Conservation (phyloP, 352 stramenopile genomes). For the Peronospora tabacina region DNA sequence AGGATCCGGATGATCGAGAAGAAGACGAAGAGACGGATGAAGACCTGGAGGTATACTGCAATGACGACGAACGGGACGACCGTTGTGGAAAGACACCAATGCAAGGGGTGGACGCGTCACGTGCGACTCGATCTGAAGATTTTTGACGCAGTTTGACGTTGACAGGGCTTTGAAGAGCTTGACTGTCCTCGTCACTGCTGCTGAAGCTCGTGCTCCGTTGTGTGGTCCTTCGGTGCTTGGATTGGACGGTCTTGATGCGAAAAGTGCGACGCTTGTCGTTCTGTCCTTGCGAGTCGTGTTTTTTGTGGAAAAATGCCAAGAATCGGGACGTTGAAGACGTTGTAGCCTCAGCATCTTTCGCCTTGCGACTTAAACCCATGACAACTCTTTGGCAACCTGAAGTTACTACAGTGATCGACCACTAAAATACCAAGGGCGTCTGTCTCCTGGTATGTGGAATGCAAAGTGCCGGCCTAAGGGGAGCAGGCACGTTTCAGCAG, state of each 20-base stretch:
- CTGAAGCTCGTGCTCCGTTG: slow-evolving; percentile 19
- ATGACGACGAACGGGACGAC: slow-evolving; percentile 27
- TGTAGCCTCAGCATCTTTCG: slow-evolving; percentile 15
- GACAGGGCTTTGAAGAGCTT: background rate
- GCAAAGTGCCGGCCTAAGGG: slow-evolving; percentile 2
- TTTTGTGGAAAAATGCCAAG: slow-evolving; percentile 31
- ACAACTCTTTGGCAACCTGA: background rate
- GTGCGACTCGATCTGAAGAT: slow-evolving; percentile 32
- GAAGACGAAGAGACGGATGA: slow-evolving; percentile 21
- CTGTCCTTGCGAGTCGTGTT: slow-evolving; percentile 3
- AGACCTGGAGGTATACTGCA: slow-evolving; percentile 23
- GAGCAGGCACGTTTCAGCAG: slow-evolving; percentile 6
- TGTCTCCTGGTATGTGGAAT: slow-evolving; percentile 4
- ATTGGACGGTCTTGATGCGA: slow-evolving; percentile 7
- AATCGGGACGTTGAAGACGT: slow-evolving; percentile 15
- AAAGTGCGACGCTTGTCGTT: slow-evolving; percentile 2
- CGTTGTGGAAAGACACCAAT: slow-evolving; percentile 28
- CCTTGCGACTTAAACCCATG: slow-evolving; percentile 27
- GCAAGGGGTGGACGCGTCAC: slow-evolving; percentile 11
- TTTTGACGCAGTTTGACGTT: slow-evolving; percentile 25
- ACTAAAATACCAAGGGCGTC: background rate
- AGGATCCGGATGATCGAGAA: slow-evolving; percentile 15
- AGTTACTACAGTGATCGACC: background rate
- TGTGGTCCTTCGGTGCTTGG: slow-evolving; percentile 2
- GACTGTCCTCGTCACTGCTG: slow-evolving; percentile 14